Evolutionary conservation across 2,329 filamentous ascomycete genomes (phyloP).

Genomic region (Colletotrichum euphorbiae): DNA sequence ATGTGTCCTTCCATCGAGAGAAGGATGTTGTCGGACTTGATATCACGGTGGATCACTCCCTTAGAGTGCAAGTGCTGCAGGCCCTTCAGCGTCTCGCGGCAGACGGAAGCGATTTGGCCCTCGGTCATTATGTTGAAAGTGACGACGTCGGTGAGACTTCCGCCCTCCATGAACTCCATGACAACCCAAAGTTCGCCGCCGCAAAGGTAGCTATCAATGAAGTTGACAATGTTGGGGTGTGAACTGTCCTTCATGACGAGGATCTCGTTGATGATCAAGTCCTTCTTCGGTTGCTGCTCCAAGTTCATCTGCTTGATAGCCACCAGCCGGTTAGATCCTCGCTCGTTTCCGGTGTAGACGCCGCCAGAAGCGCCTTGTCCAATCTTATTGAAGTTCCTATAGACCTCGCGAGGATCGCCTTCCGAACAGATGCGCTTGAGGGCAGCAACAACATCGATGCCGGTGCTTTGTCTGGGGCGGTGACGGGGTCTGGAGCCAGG

Average conservation of each 20-base stretch:
- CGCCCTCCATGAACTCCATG: constrained; percentile 99
- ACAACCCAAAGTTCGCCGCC: constrained; percentile 96
- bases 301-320: constrained; percentile 99
- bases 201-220: constrained; percentile 95
- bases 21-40: constrained; percentile 98
- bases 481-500: constrained; percentile 75
- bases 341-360: constrained; percentile 91
- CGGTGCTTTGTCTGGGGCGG: constrained; percentile 81
- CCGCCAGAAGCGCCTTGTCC: constrained; percentile 97
- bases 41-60: constrained; percentile 97
- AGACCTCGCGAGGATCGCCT: constrained; percentile 89
- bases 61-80: constrained; percentile 97
- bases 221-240: constrained; percentile 99
- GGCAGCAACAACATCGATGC: constrained; percentile 83
- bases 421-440: constrained; percentile 91
- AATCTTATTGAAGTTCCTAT: constrained; percentile 91
- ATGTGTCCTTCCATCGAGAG: constrained; percentile 95
- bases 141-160: constrained; percentile 96
- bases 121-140: constrained; percentile 99
- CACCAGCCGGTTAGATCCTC: constrained; percentile 85
- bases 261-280: constrained; percentile 99
- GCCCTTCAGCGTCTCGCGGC: constrained; percentile 90
- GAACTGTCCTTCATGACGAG: constrained; percentile 99
- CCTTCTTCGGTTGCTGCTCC: constrained; percentile 98
- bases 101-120: constrained; percentile 95